These are phyloP conservation scores for Colletotrichum lindemuthianum DNA, from an alignment of 2,329 filamentous ascomycete genomes.

Conservation along the genomic window DNA sequence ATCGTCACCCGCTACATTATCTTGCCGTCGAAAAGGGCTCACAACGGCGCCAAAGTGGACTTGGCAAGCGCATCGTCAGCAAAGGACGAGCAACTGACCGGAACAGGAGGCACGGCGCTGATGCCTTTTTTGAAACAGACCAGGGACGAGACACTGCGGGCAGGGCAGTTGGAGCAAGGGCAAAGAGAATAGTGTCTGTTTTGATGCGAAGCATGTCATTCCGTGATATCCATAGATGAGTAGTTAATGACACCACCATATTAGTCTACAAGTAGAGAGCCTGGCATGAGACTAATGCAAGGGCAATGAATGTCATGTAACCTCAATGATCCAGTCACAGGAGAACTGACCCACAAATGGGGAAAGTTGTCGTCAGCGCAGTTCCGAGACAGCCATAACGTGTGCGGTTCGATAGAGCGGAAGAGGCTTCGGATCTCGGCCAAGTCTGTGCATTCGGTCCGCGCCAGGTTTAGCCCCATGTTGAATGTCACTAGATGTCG, in stretches of 20 bases:
- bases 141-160: slow-evolving; percentile 77
- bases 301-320: slow-evolving; percentile 14
- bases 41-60: slow-evolving; percentile 43
- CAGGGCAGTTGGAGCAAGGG: slow-evolving; percentile 43
- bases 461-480: neutral
- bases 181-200: neutral
- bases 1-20: slow-evolving; percentile 94
- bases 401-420: neutral
- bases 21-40: slow-evolving; percentile 69
- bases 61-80: slow-evolving; percentile 56
- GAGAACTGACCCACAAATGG: slow-evolving; percentile 18
- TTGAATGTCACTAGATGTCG: neutral
- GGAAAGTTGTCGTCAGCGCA: slow-evolving; percentile 17
- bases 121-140: slow-evolving; percentile 92
- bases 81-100: slow-evolving; percentile 67
- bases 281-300: slow-evolving; percentile 25
- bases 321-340: slow-evolving; percentile 18
- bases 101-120: slow-evolving; percentile 87
- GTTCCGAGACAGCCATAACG: too few relatives aligned
- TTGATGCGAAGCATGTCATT: neutral
- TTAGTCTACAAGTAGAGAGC: neutral
- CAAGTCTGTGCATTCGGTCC: neutral
- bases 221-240: slow-evolving; percentile 21
- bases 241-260: slow-evolving; percentile 1
- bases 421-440: slow-evolving; percentile 23